Percentiles rank a stretch among this genome's conserved stretches.
Evolutionary conservation across 768 basidiomycete species (phyloP).

Genomic region (Chalciporus piperatus): DNA sequence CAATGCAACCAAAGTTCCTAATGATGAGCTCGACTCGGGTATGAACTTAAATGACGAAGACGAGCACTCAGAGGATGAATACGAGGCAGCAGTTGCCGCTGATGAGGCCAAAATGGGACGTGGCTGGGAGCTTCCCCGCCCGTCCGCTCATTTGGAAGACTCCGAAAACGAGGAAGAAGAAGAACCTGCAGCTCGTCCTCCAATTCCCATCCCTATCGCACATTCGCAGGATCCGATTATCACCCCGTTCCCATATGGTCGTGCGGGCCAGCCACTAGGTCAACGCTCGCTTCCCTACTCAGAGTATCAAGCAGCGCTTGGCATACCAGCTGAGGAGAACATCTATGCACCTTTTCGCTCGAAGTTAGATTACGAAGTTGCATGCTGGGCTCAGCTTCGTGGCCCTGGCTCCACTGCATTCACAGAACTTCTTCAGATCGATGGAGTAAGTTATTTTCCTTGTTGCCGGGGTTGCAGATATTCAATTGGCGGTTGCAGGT

Average conservation of each 20-base stretch:
- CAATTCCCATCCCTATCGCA: too few species aligned
- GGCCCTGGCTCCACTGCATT: conserved; percentile 38
- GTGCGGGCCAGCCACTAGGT: background rate
- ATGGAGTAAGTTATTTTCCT: conserved; percentile 31
- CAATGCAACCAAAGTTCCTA: too few species aligned
- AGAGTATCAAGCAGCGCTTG: background rate
- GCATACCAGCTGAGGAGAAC: background rate
- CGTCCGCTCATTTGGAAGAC: background rate
- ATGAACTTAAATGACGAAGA: background rate
- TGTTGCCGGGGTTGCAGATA: background rate
- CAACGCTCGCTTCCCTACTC: background rate
- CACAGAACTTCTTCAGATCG: conserved; percentile 37
- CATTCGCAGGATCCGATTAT: too few species aligned
- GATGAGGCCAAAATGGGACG: background rate
- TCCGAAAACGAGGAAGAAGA: too few species aligned
- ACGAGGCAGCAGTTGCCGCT: background rate
- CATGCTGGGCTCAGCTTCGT: conserved; percentile 38
- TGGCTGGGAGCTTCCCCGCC: background rate
- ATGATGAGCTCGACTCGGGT: too few species aligned
- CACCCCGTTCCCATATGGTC: background rate
- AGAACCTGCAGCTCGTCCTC: too few species aligned
- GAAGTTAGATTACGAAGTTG: conserved; percentile 39
- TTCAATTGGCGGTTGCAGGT: background rate
- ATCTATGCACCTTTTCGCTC: conserved; percentile 34
- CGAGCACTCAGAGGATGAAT: background rate